Evolutionary conservation across 2,329 filamentous ascomycete genomes (phyloP).

Genomic region (Dothidotthia symphoricarpi): DNA sequence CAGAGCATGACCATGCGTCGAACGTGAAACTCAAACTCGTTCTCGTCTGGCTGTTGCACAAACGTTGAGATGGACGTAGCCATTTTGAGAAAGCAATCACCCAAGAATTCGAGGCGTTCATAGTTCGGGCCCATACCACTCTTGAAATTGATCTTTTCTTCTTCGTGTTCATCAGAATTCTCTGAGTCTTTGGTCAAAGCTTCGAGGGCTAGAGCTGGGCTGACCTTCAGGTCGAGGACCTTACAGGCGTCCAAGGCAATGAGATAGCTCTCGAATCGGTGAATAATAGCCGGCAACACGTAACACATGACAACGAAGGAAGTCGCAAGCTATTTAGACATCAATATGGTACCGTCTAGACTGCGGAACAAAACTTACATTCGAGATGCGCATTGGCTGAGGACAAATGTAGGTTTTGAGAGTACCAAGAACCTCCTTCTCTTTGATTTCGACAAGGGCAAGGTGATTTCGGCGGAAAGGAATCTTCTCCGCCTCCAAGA

Average conservation of each 20-base stretch:
- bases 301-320: conserved; percentile 71
- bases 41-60: conserved; percentile 69
- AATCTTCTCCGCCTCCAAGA: conserved; percentile 72
- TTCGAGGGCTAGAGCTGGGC: conserved; percentile 72
- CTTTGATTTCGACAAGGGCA: conserved; percentile 56
- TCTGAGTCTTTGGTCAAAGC: conserved; percentile 92
- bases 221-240: conserved; percentile 63
- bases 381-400: conserved; percentile 73
- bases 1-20: conserved; percentile 87
- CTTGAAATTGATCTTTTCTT: conserved; percentile 70
- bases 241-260: conserved; percentile 74
- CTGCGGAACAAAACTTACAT: conserved; percentile 53
- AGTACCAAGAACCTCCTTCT: conserved; percentile 52
- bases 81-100: conserved; percentile 94
- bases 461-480: conserved; percentile 80
- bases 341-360: conserved; percentile 13
- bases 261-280: conserved; percentile 76
- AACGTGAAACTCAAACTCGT: conserved; percentile 86
- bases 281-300: conserved; percentile 78
- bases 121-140: conserved; percentile 92
- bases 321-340: conserved; percentile 59
- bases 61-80: conserved; percentile 87
- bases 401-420: conserved; percentile 68
- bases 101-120: conserved; percentile 88
- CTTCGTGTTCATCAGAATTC: conserved; percentile 70